A percentile compares a stretch with the other conserved stretches of the same genome.
Conservation (phyloP, 2,329 filamentous ascomycete species). For the Talaromyces marneffei region DNA sequence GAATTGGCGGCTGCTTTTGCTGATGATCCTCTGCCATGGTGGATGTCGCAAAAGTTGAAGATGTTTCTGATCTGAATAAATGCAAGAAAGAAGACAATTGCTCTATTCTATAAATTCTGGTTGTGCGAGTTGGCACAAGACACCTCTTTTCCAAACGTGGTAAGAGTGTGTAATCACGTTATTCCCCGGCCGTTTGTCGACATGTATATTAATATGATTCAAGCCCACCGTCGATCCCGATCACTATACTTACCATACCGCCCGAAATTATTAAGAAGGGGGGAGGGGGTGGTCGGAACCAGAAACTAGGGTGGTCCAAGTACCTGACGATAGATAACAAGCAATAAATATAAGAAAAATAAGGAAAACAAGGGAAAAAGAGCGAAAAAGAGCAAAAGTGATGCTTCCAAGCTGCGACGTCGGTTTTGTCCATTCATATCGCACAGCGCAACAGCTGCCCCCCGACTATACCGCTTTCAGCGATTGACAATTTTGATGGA, state of each 20-base stretch:
- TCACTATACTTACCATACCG: neutral
- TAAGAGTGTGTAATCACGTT: conserved; percentile 2
- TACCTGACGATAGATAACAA: neutral
- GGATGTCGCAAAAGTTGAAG: neutral
- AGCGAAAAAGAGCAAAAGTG: conserved; percentile 14
- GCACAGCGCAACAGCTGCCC: neutral
- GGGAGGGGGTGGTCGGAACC: neutral
- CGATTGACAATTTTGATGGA: conserved; percentile 40
- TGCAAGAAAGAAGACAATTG: neutral
- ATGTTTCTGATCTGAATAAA: neutral
- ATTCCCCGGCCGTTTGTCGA: conserved; percentile 8
- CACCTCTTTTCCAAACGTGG: neutral
- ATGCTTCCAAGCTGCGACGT: conserved; percentile 8
- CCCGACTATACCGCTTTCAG: conserved; percentile 18
- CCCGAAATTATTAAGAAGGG: neutral
- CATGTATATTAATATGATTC: conserved; percentile 3
- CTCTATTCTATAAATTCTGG: neutral
- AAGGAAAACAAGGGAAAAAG: conserved; percentile 17
- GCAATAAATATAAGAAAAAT: neutral
- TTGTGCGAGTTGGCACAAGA: conserved; percentile 6
- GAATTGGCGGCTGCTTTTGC: neutral
- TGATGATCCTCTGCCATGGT: conserved; percentile 12
- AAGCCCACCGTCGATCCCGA: neutral
- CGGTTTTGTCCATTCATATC: neutral
- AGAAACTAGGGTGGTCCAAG: neutral